Evolutionary conservation across 352 stramenopile genomes (phyloP), one percentile per base, ranked within the genome.

Genomic region (Pythium plurisporium): DNA sequence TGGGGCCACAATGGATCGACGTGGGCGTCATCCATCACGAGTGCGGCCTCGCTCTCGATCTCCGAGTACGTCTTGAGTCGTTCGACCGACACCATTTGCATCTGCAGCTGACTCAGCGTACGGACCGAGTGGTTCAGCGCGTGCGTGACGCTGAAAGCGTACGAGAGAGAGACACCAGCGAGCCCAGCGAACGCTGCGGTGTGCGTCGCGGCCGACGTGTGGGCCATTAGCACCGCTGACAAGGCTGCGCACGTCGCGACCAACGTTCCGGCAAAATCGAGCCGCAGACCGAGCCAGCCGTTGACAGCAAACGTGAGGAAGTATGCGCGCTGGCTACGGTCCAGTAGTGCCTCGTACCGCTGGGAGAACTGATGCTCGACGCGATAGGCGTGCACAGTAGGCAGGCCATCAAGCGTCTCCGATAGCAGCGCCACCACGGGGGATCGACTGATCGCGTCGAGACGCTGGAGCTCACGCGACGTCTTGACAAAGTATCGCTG

Each of bases 371-470:
- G 64, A n/a, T 63, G 56, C 40, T 86, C 77, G 5, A 68, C 77
- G 30, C 55, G 61, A 49, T 82, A 96, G 0, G 87, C 83, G 59
- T 96, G 89, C 30, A 99, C 98, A 4, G 92, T 99, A 2, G 90
- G 63, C 12, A 99, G 77, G 19, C 97, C 97, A 52, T 93, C 86
- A 8, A 99, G 70, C 31, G 85, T 98, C 73, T 99, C 96, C 0
- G 87, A 88, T 20, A 99, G 69, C 60, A 98, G 69, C 11, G 89
- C 84, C 68, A 98, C 99, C 19, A 99, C 89, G 17, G 97, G 96
- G 36, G 90, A 90, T 30, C 80, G 79, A 47, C 70, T 88, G 62
- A 98, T 86, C 5, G 90, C 96, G 65, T 99, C 97, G 26, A 99
- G 78, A 40, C 96, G 86, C 75, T 99, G 97, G 3, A 99, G 70